These are phyloP conservation scores for Hypoxylon sp. DNA, from an alignment of 2,329 filamentous ascomycete genomes.

Conservation along the genomic window DNA sequence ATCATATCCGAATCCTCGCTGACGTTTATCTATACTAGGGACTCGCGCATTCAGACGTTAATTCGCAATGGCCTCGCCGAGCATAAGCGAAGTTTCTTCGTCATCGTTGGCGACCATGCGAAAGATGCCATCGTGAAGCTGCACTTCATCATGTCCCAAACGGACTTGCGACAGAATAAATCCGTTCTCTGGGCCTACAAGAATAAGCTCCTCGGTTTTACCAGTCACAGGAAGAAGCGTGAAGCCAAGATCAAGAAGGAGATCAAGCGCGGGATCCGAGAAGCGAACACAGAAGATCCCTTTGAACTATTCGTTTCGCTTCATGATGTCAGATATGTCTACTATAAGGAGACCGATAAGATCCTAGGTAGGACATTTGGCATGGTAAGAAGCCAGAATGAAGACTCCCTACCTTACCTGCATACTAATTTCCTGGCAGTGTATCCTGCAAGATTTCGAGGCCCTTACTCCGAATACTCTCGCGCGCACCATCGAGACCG, in stretches of 20 bases:
- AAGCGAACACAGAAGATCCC: conserved; percentile 91
- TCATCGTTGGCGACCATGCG: conserved; percentile 91
- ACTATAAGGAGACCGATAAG: conserved; percentile 99
- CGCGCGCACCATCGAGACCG: conserved; percentile 95
- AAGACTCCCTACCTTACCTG: background rate
- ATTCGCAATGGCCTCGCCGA: conserved; percentile 93
- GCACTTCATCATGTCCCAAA: conserved; percentile 91
- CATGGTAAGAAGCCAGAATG: conserved; percentile 66
- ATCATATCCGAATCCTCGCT: background rate
- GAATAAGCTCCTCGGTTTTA: conserved; percentile 95
- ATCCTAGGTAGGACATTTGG: conserved; percentile 98
- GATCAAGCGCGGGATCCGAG: conserved; percentile 92
- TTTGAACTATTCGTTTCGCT: conserved; percentile 98
- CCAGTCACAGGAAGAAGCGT: conserved; percentile 95
- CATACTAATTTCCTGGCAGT: conserved; percentile 60
- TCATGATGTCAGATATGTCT: conserved; percentile 98
- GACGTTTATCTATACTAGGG: conserved; percentile 63
- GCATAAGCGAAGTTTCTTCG: conserved; percentile 98
- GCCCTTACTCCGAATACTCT: conserved; percentile 97
- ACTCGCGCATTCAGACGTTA: conserved; percentile 90
- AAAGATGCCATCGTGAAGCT: conserved; percentile 98
- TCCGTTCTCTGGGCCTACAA: conserved; percentile 99
- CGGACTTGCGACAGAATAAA: conserved; percentile 95
- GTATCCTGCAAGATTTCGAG: conserved; percentile 97
- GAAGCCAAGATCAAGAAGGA: conserved; percentile 99